Percentiles rank a stretch among this genome's conserved stretches.
These are phyloP conservation scores for Penicillium roqueforti DNA, from an alignment of 495 filamentous ascomycete species.

Conservation along the genomic window DNA sequence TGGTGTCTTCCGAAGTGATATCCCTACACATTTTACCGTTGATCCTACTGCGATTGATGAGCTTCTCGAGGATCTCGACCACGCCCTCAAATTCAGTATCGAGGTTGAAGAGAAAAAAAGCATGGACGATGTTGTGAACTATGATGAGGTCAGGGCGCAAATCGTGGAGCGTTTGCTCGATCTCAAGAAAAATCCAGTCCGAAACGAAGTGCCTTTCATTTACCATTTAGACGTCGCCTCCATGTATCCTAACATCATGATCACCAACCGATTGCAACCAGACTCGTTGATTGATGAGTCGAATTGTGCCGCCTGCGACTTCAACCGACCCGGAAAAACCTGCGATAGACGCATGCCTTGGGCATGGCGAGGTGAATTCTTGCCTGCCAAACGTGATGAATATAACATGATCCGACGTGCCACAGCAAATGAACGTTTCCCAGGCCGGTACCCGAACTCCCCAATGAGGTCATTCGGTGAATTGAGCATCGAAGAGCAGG, in stretches of 20 bases:
- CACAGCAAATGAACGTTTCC: conserved; percentile 90
- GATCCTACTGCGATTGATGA: conserved; percentile 87
- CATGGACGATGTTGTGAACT: conserved; percentile 85
- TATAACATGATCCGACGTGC: conserved; percentile 98
- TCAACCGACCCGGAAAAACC: conserved; percentile 95
- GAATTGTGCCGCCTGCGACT: conserved; percentile 94
- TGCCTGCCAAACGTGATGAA: conserved; percentile 92
- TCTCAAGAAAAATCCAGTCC: conserved; percentile 74
- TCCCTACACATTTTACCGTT: conserved; percentile 86
- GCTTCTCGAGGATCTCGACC: conserved; percentile 80
- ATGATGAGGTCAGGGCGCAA: conserved; percentile 84
- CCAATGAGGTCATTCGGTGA: conserved; percentile 76
- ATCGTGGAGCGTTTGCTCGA: conserved; percentile 67
- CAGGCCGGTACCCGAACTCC: conserved; percentile 63
- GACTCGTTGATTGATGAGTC: conserved; percentile 98
- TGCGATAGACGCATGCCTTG: conserved; percentile 94
- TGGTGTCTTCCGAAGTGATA: conserved; percentile 93
- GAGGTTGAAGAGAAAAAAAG: conserved; percentile 93
- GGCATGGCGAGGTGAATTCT: conserved; percentile 97
- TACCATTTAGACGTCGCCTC: conserved; percentile 98
- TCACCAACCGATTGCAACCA: conserved; percentile 93
- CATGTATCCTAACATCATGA: conserved; percentile 99
- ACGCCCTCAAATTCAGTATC: conserved; percentile 87
- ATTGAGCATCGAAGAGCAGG: conserved; percentile 77
- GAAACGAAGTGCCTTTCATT: conserved; percentile 82